Conservation (phyloP, 2,329 filamentous ascomycete species). For the Aureobasidium sp. region DNA sequence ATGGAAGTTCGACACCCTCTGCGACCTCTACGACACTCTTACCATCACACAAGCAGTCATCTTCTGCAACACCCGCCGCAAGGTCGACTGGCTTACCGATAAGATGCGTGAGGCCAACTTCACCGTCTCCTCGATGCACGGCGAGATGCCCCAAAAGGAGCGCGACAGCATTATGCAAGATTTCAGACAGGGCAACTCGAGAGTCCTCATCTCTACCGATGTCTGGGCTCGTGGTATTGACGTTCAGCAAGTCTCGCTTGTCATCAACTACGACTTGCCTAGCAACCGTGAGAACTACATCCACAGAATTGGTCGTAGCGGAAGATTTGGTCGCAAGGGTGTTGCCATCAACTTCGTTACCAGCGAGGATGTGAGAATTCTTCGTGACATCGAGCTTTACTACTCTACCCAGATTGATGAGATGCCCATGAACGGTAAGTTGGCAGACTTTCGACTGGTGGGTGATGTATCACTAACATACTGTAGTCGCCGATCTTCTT, state of each 20-base stretch:
- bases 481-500: conserved; percentile 26
- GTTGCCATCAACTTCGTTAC: conserved; percentile 99
- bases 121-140: conserved; percentile 97
- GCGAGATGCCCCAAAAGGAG: conserved; percentile 98
- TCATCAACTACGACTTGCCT: conserved; percentile 98
- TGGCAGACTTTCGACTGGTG: too few species aligned
- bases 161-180: conserved; percentile 99
- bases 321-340: conserved; percentile 94
- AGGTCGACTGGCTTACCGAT: conserved; percentile 99
- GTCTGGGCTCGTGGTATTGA: conserved; percentile 98
- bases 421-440: conserved; percentile 79
- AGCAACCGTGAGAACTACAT: conserved; percentile 99
- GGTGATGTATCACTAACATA: background rate
- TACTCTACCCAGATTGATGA: conserved; percentile 97
- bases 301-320: conserved; percentile 92
- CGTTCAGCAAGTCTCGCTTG: conserved; percentile 93
- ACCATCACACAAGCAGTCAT: conserved; percentile 99
- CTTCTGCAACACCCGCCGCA: conserved; percentile 97
- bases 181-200: conserved; percentile 91
- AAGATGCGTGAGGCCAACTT: conserved; percentile 99
- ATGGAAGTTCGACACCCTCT: conserved; percentile 99
- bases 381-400: conserved; percentile 94
- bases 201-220: conserved; percentile 94
- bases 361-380: conserved; percentile 92
- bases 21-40: conserved; percentile 95